Conservation (phyloP, 192 early-diverging fungal species). For the Jimgerdemannia flammicorona region DNA sequence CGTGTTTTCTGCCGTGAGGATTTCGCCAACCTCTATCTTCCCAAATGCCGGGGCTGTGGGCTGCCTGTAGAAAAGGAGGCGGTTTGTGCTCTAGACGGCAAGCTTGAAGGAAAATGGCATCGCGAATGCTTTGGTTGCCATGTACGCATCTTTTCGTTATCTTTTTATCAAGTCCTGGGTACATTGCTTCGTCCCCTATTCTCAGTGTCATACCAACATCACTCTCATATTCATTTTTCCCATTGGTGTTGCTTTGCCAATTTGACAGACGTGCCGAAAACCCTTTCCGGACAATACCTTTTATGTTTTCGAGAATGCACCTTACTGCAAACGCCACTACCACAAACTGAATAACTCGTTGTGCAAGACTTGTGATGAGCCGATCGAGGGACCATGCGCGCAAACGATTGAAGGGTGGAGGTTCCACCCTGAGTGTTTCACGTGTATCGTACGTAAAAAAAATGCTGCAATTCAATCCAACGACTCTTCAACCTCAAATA, state of each 20-base stretch:
- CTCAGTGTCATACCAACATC: background rate
- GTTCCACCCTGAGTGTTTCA: slow-evolving; percentile 88
- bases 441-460: slow-evolving; percentile 47
- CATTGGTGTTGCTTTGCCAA: no score
- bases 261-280: slow-evolving; percentile 48
- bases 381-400: slow-evolving; percentile 90
- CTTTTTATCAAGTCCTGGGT: background rate
- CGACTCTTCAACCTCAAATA: background rate
- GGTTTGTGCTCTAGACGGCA: slow-evolving; percentile 66
- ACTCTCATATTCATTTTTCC: slow-evolving; percentile 1
- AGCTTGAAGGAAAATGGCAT: slow-evolving; percentile 69
- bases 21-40: slow-evolving; percentile 60
- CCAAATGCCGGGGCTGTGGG: slow-evolving; percentile 62
- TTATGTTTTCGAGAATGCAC: slow-evolving; percentile 83
- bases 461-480: background rate
- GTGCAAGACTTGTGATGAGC: slow-evolving; percentile 71
- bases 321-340: slow-evolving; percentile 84
- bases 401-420: slow-evolving; percentile 77
- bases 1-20: slow-evolving; percentile 67
- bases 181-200: background rate
- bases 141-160: slow-evolving; percentile 15
- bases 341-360: slow-evolving; percentile 84
- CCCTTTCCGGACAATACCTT: slow-evolving; percentile 81
- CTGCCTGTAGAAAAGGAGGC: slow-evolving; percentile 66
- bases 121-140: slow-evolving; percentile 70